A percentile compares a stretch with the other conserved stretches of the same genome.
Evolutionary conservation across 2,329 filamentous ascomycete species (phyloP).

Genomic region (Endothia cerciana): DNA sequence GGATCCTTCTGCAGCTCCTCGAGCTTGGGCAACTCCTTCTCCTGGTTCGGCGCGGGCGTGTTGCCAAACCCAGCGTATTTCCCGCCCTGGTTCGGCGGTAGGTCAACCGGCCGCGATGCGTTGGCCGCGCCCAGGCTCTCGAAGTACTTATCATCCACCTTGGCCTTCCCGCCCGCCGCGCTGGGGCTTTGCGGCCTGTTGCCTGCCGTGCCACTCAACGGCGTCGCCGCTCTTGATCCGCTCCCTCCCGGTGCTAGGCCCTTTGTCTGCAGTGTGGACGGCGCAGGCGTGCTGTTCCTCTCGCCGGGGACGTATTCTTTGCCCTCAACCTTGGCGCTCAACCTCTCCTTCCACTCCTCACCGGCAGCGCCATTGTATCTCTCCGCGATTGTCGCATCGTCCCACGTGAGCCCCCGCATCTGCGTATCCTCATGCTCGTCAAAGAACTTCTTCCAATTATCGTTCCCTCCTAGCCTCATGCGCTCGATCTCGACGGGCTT

Average conservation of each 20-base stretch:
- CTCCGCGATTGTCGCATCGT: slow-evolving; percentile 87
- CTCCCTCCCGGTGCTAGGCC: slow-evolving; percentile 21
- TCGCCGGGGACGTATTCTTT: slow-evolving; percentile 79
- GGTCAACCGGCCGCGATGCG: slow-evolving; percentile 69
- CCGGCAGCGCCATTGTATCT: slow-evolving; percentile 87
- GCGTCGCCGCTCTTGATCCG: slow-evolving; percentile 24
- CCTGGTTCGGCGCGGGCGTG: slow-evolving; percentile 59
- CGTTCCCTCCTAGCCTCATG: slow-evolving; percentile 92
- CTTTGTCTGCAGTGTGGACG: slow-evolving; percentile 20
- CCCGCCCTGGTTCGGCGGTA: slow-evolving; percentile 88
- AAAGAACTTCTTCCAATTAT: slow-evolving; percentile 85
- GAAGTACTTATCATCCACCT: slow-evolving; percentile 87
- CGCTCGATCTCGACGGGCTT: slow-evolving; percentile 90
- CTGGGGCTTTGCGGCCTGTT: slow-evolving; percentile 45
- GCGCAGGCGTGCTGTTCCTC: slow-evolving; percentile 47
- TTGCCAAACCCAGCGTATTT: slow-evolving; percentile 93
- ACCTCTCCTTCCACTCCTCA: slow-evolving; percentile 92
- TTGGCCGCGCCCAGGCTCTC: slow-evolving; percentile 83
- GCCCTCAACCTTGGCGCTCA: slow-evolving; percentile 86
- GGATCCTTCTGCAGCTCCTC: slow-evolving; percentile 92
- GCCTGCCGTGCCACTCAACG: slow-evolving; percentile 45
- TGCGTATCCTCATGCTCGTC: slow-evolving; percentile 70
- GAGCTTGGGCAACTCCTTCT: slow-evolving; percentile 63
- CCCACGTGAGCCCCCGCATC: slow-evolving; percentile 73
- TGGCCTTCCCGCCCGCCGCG: slow-evolving; percentile 52